Conservation (phyloP, 2,329 filamentous ascomycete genomes). For the Aspergillus pseudotamarii region DNA sequence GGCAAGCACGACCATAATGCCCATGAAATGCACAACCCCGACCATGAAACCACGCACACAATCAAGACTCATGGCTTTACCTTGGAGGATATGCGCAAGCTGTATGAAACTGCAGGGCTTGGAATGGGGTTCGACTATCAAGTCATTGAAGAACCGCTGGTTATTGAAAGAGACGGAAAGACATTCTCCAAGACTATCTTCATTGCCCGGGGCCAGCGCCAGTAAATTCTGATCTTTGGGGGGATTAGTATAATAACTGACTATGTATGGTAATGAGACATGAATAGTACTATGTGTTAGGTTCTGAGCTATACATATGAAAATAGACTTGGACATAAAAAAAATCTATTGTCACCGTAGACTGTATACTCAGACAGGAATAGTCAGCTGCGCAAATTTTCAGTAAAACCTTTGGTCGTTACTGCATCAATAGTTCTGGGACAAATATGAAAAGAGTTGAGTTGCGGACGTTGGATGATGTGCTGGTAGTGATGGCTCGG, state of each 20-base stretch:
- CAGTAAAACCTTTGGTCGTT: not conserved
- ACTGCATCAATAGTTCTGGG: not conserved
- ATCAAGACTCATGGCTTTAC: slow-evolving; percentile 70
- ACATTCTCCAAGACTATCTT: slow-evolving; percentile 32
- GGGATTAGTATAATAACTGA: not conserved
- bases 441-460: not conserved
- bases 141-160: slow-evolving; percentile 55
- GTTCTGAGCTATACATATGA: not conserved
- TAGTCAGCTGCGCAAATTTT: not conserved
- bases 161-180: slow-evolving; percentile 41
- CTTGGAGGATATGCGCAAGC: slow-evolving; percentile 57
- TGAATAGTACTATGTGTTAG: not conserved
- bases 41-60: slow-evolving; percentile 50
- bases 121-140: slow-evolving; percentile 60
- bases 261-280: not conserved
- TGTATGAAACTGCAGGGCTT: slow-evolving; percentile 67
- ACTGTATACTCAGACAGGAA: too few relatives aligned
- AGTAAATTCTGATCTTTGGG: slow-evolving; percentile 8
- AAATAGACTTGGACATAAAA: not conserved
- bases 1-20: slow-evolving; percentile 27
- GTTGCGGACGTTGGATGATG: not conserved
- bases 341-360: not conserved
- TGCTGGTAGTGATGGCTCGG: not conserved
- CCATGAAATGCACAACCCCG: slow-evolving; percentile 19
- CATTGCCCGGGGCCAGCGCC: slow-evolving; percentile 34